Base-by-base conservation (phyloP, 2,329 filamentous ascomycete species). In the Claviceps digitariae region DNA sequence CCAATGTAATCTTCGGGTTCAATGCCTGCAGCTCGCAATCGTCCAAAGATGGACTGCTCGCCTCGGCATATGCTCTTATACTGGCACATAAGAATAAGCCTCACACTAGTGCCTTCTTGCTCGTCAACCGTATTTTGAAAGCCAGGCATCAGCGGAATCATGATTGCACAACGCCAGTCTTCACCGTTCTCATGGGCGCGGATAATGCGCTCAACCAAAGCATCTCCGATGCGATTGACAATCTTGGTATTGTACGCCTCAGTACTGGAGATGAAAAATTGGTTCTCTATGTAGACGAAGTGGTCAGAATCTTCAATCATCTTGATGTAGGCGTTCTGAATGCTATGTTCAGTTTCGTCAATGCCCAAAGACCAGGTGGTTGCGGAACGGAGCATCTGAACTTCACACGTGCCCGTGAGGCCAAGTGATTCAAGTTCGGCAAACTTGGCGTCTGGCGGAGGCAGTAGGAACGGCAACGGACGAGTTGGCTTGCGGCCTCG, bases 231-330 rank as follows among this genome's bases (percentile, higher is more conserved):
- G 59, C 84, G 83, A 67, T 98, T 98, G 66, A 89, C 80, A 57
- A 98, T 93, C 64, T 84, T 88, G 13, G 86, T 87, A 51, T 86
- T 87, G 61, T 95, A 83, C 5, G 90, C 90, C 63, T 93, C 86
- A 50, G 87, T 93, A 59, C 88, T 95, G 38, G 88, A 94, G 67
- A 98, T 87, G 72, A 95, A 98, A 70, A 97, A 98, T 64, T 98
- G 93, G 65, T 98, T 98, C 67, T 98, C 93, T 59, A 97, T 95
- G 69, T 98, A 97, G 51, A 97, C 88, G 63, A 96, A 95, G 67
- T 97, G 93, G 48, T 98, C 89, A 1, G 90, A 96, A 58, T 91
- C 86, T 59, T 93, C 85, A 60, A 98, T 98, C 74, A 95, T 82
- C 66, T 94, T 93, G 60, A 94, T 79, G 64, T 97, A 97, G 3